Conservation (phyloP, 345 rosid genomes). For the Ricinus communis region DNA sequence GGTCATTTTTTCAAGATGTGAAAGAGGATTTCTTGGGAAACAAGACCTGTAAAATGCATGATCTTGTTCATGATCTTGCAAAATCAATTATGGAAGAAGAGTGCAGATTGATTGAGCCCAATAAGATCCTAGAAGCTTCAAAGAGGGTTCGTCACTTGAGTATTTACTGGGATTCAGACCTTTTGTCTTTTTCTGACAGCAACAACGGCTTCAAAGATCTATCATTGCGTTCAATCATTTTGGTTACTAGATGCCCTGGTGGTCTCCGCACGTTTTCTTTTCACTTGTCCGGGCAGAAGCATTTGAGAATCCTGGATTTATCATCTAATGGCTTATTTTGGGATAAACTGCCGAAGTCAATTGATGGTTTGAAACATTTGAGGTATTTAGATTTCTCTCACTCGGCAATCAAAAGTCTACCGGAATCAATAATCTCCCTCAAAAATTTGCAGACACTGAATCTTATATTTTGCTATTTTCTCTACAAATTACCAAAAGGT, state of each 20-base stretch:
- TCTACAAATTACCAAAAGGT: background rate
- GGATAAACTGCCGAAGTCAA: background rate
- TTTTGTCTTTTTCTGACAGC: background rate
- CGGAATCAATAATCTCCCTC: background rate
- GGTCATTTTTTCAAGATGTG: conserved; percentile 19
- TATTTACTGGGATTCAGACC: background rate
- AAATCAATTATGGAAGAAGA: conserved; percentile 9
- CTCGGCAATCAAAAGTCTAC: background rate
- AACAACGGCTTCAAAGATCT: background rate
- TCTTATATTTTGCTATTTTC: background rate
- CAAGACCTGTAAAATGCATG: conserved; percentile 25
- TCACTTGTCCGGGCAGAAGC: background rate
- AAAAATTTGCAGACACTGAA: background rate
- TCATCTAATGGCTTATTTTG: background rate
- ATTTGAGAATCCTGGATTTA: background rate
- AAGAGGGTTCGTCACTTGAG: background rate
- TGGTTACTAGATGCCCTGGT: too few species aligned
- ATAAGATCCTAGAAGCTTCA: background rate
- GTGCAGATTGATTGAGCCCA: background rate
- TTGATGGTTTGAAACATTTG: conserved; percentile 27
- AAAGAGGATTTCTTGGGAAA: background rate
- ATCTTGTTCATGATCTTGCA: conserved; percentile 29
- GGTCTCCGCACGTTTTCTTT: too few species aligned
- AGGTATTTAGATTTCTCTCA: conserved; percentile 17
- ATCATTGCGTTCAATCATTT: background rate